A percentile compares a stretch with the other conserved stretches of the same genome.
phyloP scores from a whole-genome alignment of 768 basidiomycete genomes.

The Termitomyces sp. region DNA sequence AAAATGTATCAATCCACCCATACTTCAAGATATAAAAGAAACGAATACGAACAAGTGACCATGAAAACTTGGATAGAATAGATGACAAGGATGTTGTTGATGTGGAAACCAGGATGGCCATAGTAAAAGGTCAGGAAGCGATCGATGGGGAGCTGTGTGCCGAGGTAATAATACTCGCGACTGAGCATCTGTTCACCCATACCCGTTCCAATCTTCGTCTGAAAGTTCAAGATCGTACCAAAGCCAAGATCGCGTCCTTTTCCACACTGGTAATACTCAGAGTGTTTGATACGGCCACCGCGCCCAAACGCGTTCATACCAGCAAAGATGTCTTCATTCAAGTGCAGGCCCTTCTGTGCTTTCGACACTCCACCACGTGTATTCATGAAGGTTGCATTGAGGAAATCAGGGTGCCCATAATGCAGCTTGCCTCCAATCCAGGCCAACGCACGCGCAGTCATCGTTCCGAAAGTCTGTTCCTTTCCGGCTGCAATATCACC shows the following conservation, averaged over 20 bases:
- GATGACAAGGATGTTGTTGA: constrained; percentile 99
- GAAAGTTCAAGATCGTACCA: constrained; percentile 98
- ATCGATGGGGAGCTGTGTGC: constrained; percentile 96
- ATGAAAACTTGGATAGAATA: constrained; percentile 98
- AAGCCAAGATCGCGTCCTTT: constrained; percentile 99
- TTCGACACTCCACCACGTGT: constrained; percentile 99
- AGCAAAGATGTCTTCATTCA: constrained; percentile 99
- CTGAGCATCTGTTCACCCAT: constrained; percentile 99
- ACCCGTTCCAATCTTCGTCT: constrained; percentile 99
- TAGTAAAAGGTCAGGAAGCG: constrained; percentile 99
- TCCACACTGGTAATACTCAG: constrained; percentile 99
- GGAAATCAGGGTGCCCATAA: constrained; percentile 99
- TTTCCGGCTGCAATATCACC: constrained; percentile 99
- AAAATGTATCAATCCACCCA: constrained; percentile 4
- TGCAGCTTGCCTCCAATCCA: constrained; percentile 99
- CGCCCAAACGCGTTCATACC: constrained; percentile 99
- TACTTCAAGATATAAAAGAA: neutral
- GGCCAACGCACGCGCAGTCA: constrained; percentile 90
- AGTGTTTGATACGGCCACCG: constrained; percentile 98
- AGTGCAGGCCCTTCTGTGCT: constrained; percentile 96
- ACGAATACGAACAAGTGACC: constrained; percentile 68
- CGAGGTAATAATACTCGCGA: constrained; percentile 98
- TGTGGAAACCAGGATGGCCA: constrained; percentile 98
- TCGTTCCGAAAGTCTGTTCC: constrained; percentile 99
- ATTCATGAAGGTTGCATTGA: constrained; percentile 97